Percentiles rank a stretch among this genome's conserved stretches.
Conservation (phyloP, 768 basidiomycete genomes). For the Candolleomyces efflorescens region DNA sequence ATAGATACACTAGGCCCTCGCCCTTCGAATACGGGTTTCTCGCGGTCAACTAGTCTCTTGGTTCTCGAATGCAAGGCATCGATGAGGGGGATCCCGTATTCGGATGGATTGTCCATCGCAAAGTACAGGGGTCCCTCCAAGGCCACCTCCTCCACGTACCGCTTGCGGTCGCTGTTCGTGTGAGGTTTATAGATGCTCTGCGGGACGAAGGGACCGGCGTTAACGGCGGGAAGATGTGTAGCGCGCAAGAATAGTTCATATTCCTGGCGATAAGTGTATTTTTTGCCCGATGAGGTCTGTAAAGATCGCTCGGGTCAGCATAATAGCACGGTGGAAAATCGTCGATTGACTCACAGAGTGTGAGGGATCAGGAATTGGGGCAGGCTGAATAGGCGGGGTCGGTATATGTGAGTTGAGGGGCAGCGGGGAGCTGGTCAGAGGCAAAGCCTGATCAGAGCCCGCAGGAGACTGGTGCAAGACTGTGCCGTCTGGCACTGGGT, state of each 20-base stretch:
- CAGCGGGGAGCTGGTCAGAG: background rate
- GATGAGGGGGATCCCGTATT: constrained; percentile 56
- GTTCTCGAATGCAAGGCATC: constrained; percentile 64
- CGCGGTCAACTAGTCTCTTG: constrained; percentile 49
- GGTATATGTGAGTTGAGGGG: background rate
- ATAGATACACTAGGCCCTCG: constrained; percentile 81
- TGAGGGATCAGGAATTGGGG: background rate
- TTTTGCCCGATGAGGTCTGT: background rate
- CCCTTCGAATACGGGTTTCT: constrained; percentile 63
- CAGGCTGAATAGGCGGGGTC: background rate
- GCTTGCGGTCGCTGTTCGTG: constrained; percentile 69
- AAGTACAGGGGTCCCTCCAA: constrained; percentile 67
- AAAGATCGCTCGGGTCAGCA: background rate
- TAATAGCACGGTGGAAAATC: background rate
- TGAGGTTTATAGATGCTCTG: constrained; percentile 73
- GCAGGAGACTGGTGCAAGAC: background rate
- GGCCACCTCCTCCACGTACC: constrained; percentile 69
- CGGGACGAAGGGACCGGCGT: constrained; percentile 53
- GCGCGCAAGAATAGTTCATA: constrained; percentile 41
- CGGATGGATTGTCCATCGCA: constrained; percentile 44
- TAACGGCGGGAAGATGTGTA: constrained; percentile 27
- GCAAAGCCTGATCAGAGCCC: background rate
- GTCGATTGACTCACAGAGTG: background rate
- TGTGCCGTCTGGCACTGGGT: background rate
- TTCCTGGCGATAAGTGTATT: constrained; percentile 42